Base-by-base conservation (phyloP, 2,329 filamentous ascomycete genomes). In the Aspergillaceae sp. region DNA sequence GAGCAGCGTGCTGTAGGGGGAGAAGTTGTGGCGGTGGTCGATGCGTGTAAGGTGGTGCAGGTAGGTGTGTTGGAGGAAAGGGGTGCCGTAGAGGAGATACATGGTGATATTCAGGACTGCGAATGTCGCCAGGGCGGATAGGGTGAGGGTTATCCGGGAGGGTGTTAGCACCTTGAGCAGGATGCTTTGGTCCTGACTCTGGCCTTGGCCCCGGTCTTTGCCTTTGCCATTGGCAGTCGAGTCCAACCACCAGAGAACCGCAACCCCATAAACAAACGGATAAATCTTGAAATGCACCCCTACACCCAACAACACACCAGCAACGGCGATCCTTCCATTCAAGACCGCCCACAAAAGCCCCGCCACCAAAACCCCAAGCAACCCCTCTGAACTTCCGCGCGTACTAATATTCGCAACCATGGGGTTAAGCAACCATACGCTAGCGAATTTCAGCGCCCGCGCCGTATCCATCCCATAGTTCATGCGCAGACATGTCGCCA, bases 331-430 rank as follows among this genome's bases (percentile, higher is more conserved):
- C n/a, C 73, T 73, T 43, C 74, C 75, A 43, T 77, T 73, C 52
- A 89, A 70, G 1, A 86, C 84, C 0, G 90, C 86, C 86, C 87
- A 97, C 7, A 98, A 68, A 33, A 97, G 66, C 0, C 80, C 85
- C 50, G 88, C 81, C 4, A 94, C 87, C 62, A 96, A 75, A 0
- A 91, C 87, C 10, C 87, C 89, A 5, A 98, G 68, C 8, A 98
- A 64, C 0, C 92, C 92, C 68, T 98, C 92, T 0, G 89, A 92
- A 69, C 90, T 96, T 9, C 92, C 92, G 42, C 92, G 76, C 8
- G 92, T 97, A 67, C 88, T 95, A 59, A 98, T 98, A 34, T 89
- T 88, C 0, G 92, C 92, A 7, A 97, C 92, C 90, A 98, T 97
- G 0, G 92, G 92, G 60, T 98, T 98, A 61, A 96, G 76, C 50